Conservation (phyloP, 371 early-diverging fungal genomes). For the Mortierella sp. region DNA sequence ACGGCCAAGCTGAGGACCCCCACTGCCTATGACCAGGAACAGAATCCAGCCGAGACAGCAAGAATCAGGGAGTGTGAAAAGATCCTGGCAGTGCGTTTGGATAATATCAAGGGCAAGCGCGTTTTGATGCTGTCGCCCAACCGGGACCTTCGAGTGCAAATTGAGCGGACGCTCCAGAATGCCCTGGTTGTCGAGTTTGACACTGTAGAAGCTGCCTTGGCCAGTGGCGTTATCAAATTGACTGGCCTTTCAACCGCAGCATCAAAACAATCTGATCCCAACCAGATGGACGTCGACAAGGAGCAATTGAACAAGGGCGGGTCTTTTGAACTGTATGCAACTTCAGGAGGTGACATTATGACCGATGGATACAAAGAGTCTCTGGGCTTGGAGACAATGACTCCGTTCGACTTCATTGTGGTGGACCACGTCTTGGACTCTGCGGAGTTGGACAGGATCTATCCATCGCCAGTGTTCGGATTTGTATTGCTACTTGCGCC, state of each 20-base stretch:
- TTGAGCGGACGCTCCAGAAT: constrained; percentile 7
- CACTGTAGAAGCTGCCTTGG: constrained; percentile 27
- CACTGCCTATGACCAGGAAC: constrained; percentile 33
- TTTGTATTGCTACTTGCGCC: constrained; percentile 49
- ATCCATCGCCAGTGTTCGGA: constrained; percentile 37
- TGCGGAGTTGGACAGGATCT: constrained; percentile 46
- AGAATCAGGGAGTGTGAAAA: constrained; percentile 45
- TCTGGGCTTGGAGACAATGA: neutral
- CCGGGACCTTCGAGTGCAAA: constrained; percentile 28
- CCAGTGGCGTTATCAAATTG: constrained; percentile 29
- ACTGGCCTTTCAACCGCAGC: constrained; percentile 11
- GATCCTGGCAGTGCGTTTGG: constrained; percentile 36
- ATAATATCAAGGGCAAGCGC: constrained; percentile 39
- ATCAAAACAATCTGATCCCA: neutral
- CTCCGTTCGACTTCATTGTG: constrained; percentile 45
- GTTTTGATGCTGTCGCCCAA: constrained; percentile 58
- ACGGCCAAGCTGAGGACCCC: constrained; percentile 59
- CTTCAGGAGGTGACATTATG: neutral
- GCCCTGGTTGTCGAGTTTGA: constrained; percentile 24
- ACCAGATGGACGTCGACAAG: constrained; percentile 5
- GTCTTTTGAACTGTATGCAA: neutral
- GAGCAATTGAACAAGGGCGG: neutral
- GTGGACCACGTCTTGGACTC: constrained; percentile 55
- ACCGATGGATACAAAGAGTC: neutral
- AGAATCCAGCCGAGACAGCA: constrained; percentile 44